Conservation (phyloP, 805 yeast species). For the Candida sonorensis region DNA sequence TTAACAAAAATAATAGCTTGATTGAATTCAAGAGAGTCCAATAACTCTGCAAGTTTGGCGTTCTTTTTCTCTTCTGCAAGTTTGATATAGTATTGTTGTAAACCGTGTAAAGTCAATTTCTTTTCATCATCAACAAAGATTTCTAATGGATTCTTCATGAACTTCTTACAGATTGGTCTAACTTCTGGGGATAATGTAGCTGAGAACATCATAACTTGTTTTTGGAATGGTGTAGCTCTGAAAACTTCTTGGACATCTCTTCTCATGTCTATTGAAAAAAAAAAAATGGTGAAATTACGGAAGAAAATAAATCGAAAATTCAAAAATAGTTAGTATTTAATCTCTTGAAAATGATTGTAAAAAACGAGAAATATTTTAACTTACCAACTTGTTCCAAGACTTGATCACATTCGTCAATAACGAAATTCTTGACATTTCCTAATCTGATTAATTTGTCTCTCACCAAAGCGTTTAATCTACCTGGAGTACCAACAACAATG, state of each 20-base stretch:
- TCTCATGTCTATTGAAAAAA: slow-evolving; percentile 85
- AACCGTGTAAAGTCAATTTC: slow-evolving; percentile 94
- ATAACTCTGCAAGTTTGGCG: slow-evolving; percentile 82
- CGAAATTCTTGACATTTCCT: slow-evolving; percentile 86
- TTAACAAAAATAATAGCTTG: slow-evolving; percentile 96
- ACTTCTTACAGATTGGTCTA: slow-evolving; percentile 94
- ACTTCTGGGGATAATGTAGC: slow-evolving; percentile 93
- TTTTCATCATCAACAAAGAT: slow-evolving; percentile 97
- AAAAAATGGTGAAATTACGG: no score
- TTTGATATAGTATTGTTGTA: slow-evolving; percentile 93
- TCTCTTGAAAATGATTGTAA: no score
- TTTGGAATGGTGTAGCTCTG: slow-evolving; percentile 96
- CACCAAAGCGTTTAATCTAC: slow-evolving; percentile 90
- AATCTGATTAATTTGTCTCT: slow-evolving; percentile 85
- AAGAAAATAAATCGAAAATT: slow-evolving; percentile 22
- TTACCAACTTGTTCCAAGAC: slow-evolving; percentile 61
- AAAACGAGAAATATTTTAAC: no score
- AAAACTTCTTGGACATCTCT: slow-evolving; percentile 97
- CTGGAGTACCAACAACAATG: slow-evolving; percentile 96
- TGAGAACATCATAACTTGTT: slow-evolving; percentile 99
- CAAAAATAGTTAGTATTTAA: slow-evolving; percentile 2
- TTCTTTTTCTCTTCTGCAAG: slow-evolving; percentile 88
- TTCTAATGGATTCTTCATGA: slow-evolving; percentile 97
- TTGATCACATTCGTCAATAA: slow-evolving; percentile 97
- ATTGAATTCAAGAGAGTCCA: slow-evolving; percentile 93